Evolutionary conservation across 495 filamentous ascomycete species (phyloP).

Genomic region (Penicillium maclennaniae): DNA sequence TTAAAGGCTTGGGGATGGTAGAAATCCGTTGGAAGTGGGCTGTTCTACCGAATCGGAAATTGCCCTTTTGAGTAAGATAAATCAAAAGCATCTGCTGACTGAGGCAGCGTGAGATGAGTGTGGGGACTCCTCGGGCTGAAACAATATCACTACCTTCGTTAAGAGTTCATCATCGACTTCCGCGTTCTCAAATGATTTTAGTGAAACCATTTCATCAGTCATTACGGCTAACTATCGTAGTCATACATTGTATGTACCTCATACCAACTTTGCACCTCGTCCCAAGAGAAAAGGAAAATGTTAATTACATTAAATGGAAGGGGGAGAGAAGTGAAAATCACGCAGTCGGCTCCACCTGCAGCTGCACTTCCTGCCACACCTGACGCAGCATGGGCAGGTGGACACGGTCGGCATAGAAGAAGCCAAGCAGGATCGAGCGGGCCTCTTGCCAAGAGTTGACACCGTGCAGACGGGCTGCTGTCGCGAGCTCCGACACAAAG

Average conservation of each 20-base stretch:
- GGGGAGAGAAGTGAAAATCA: background rate
- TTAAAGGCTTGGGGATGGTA: background rate
- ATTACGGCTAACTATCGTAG: background rate
- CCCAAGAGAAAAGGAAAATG: background rate
- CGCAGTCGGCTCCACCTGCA: slow-evolving; percentile 11
- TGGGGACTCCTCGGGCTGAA: background rate
- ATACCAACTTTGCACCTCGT: background rate
- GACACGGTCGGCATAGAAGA: slow-evolving; percentile 42
- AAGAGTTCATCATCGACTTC: background rate
- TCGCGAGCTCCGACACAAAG: slow-evolving; percentile 36
- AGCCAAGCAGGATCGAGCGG: slow-evolving; percentile 32
- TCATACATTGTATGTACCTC: background rate
- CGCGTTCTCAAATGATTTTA: background rate
- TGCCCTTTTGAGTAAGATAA: background rate
- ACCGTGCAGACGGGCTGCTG: slow-evolving; percentile 28
- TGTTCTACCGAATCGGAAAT: background rate
- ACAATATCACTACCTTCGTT: background rate
- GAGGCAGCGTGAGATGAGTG: background rate
- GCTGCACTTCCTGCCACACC: slow-evolving; percentile 39
- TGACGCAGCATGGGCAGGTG: slow-evolving; percentile 32
- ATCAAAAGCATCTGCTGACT: background rate
- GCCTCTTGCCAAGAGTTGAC: slow-evolving; percentile 39
- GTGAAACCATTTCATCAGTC: background rate
- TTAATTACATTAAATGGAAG: slow-evolving; percentile 1
- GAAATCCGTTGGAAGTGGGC: background rate